Percentiles rank a stretch among this genome's conserved stretches.
phyloP scores from a whole-genome alignment of 2,329 filamentous ascomycete genomes.

The Aspergillus quadricinctus region DNA sequence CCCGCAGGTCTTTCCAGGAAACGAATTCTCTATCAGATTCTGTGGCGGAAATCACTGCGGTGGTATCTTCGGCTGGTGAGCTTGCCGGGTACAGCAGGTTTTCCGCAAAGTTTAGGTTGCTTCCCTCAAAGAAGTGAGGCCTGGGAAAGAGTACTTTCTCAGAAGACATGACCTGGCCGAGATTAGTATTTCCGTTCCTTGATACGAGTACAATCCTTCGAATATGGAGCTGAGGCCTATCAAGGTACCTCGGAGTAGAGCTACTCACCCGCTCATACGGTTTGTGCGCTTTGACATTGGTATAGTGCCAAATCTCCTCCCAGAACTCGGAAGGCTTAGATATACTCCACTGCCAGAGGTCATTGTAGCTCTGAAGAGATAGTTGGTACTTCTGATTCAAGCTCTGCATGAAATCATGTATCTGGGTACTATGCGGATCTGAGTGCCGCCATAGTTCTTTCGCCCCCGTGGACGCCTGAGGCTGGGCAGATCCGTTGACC shows the following conservation, averaged over 20 bases:
- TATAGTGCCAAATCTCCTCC: slow-evolving; percentile 80
- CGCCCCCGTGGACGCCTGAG: slow-evolving; percentile 6
- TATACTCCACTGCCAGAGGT: slow-evolving; percentile 83
- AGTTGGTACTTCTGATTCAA: slow-evolving; percentile 66
- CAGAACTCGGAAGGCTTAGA: slow-evolving; percentile 73
- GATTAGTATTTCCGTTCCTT: slow-evolving; percentile 5
- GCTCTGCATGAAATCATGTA: slow-evolving; percentile 66
- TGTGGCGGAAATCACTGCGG: slow-evolving; percentile 75
- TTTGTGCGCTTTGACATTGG: slow-evolving; percentile 66
- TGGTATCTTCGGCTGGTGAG: slow-evolving; percentile 52
- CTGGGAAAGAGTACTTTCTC: slow-evolving; percentile 75
- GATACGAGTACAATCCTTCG: no score
- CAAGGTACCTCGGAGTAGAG: background rate
- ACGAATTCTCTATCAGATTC: slow-evolving; percentile 64
- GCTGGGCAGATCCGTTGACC: slow-evolving; percentile 5
- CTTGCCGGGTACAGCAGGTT: slow-evolving; percentile 78
- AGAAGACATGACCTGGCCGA: slow-evolving; percentile 60
- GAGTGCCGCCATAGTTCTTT: slow-evolving; percentile 68
- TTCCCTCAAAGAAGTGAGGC: slow-evolving; percentile 76
- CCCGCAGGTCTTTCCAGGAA: slow-evolving; percentile 76
- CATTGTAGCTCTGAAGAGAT: slow-evolving; percentile 61
- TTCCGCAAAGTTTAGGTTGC: slow-evolving; percentile 86
- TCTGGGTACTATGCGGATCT: slow-evolving; percentile 62
- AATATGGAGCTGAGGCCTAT: background rate
- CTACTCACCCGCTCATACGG: slow-evolving; percentile 44